phyloP scores from a whole-genome alignment of 2,329 filamentous ascomycete genomes.

The Fusarium duplospermum region DNA sequence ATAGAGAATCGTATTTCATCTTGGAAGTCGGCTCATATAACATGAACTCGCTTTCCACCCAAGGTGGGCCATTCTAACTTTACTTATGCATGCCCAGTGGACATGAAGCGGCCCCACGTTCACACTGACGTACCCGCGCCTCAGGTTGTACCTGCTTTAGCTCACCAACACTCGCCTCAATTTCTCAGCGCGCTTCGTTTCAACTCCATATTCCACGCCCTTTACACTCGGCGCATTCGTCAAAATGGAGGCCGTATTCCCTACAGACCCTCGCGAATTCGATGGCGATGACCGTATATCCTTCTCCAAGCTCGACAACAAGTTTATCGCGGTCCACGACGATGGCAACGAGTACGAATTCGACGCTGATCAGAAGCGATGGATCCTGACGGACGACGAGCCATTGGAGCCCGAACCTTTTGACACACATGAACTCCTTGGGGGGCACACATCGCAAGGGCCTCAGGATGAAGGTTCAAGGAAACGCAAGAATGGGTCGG shows the following conservation, averaged over 20 bases:
- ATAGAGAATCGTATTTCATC: background rate
- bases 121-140: conserved; percentile 42
- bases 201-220: background rate
- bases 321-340: conserved; percentile 86
- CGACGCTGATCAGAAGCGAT: conserved; percentile 76
- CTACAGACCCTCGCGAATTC: conserved; percentile 75
- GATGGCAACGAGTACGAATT: conserved; percentile 89
- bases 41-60: background rate
- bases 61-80: background rate
- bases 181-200: conserved; percentile 4
- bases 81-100: background rate
- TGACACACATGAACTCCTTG: conserved; percentile 53
- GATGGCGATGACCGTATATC: conserved; percentile 84
- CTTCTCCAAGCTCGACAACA: conserved; percentile 84
- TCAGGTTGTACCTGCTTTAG: conserved; percentile 23
- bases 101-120: conserved; percentile 28
- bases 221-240: background rate
- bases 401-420: conserved; percentile 51
- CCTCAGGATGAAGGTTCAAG: conserved; percentile 43
- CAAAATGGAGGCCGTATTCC: conserved; percentile 58
- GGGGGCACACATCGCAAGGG: conserved; percentile 41
- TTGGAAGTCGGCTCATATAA: background rate
- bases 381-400: conserved; percentile 74
- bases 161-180: conserved; percentile 16
- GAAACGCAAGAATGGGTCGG: conserved; percentile 58